These are phyloP conservation scores for Russula foetens DNA, from an alignment of 768 basidiomycete species.

Conservation along the genomic window DNA sequence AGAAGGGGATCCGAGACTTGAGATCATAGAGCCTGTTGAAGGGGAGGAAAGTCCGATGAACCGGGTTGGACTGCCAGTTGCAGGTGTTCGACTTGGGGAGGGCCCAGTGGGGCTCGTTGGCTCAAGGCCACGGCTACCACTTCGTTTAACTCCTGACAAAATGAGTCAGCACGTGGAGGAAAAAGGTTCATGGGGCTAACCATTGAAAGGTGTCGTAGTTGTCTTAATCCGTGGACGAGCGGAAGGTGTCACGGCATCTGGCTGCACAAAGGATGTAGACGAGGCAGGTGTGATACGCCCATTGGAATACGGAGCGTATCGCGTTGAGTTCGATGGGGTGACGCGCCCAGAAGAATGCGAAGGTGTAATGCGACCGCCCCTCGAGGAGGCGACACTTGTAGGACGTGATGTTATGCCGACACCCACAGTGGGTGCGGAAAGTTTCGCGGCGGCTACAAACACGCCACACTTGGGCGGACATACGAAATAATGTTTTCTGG, in stretches of 20 bases:
- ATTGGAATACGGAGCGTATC: constrained; percentile 45
- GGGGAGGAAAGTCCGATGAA: constrained; percentile 11
- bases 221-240: constrained; percentile 42
- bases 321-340: constrained; percentile 27
- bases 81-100: constrained; percentile 15
- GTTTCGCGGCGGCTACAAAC: constrained; percentile 77
- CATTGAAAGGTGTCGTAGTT: constrained; percentile 6
- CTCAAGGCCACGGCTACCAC: constrained; percentile 15
- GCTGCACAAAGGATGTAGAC: constrained; percentile 22
- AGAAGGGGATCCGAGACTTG: constrained; percentile 37
- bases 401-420: constrained; percentile 48
- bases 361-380: constrained; percentile 41
- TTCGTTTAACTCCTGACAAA: constrained; percentile 31
- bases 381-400: constrained; percentile 72
- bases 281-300: constrained; percentile 36
- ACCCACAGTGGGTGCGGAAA: constrained; percentile 69
- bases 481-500: constrained; percentile 51
- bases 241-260: constrained; percentile 37
- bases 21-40: neutral
- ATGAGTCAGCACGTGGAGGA: constrained; percentile 47
- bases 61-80: constrained; percentile 22
- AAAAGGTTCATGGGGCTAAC: neutral
- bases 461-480: constrained; percentile 87
- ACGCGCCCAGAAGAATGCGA: constrained; percentile 27
- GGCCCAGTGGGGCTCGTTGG: constrained; percentile 19